Percentiles rank a stretch among this genome's conserved stretches.
Evolutionary conservation across 1,139 yeast species (phyloP).

Genomic region (Kodamaea sp.): DNA sequence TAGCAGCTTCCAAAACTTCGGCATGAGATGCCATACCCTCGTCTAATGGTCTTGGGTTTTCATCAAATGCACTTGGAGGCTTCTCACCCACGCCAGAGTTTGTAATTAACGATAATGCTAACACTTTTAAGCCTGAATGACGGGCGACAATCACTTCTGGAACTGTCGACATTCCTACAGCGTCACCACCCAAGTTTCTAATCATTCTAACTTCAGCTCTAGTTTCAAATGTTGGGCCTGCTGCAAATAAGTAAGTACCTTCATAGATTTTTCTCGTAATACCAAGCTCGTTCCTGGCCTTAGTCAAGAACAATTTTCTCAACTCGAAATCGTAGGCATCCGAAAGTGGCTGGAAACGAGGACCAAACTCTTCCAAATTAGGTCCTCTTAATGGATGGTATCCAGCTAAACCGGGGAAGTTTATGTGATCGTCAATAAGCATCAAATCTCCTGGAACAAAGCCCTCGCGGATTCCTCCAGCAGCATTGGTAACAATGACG

Average conservation of each 20-base stretch:
- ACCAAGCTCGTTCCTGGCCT: constrained; percentile 51
- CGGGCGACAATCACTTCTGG: constrained; percentile 94
- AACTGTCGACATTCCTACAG: constrained; percentile 97
- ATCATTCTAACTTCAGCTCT: constrained; percentile 89
- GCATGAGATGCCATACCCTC: constrained; percentile 86
- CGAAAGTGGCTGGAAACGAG: constrained; percentile 82
- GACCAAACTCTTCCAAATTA: constrained; percentile 77
- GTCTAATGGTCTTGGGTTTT: constrained; percentile 53
- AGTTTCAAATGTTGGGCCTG: constrained; percentile 94
- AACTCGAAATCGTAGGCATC: constrained; percentile 85
- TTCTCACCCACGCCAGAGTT: constrained; percentile 76
- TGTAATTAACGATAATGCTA: constrained; percentile 85
- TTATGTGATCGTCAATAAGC: constrained; percentile 87
- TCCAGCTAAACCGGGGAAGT: constrained; percentile 89
- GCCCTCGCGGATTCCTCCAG: constrained; percentile 76
- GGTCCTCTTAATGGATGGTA: constrained; percentile 87
- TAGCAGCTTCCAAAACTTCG: constrained; percentile 85
- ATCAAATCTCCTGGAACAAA: constrained; percentile 86
- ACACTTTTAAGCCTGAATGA: constrained; percentile 77
- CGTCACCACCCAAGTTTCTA: constrained; percentile 77
- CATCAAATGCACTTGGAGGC: constrained; percentile 72
- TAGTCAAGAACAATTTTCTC: constrained; percentile 56
- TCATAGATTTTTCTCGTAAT: constrained; percentile 71
- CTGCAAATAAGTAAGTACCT: constrained; percentile 81
- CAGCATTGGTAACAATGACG: constrained; percentile 87